phyloP scores from a whole-genome alignment of 805 yeast genomes.

The Sugiyamaella boreocaroliniensis region DNA sequence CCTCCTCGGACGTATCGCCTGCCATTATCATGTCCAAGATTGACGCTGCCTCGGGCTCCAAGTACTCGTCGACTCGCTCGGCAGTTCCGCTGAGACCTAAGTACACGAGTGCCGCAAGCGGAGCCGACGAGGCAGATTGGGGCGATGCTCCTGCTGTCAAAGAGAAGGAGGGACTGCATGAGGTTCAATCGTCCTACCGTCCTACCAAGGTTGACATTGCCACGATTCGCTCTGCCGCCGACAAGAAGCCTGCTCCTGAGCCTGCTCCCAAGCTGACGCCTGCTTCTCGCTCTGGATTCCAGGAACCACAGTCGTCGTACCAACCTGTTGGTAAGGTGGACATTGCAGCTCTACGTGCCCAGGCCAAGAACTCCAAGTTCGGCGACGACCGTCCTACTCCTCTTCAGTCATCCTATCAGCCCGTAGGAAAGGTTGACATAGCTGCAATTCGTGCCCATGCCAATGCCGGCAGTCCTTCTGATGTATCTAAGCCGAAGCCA shows the following conservation, averaged over 20 bases:
- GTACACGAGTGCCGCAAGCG: conserved; percentile 30
- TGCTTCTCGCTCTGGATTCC: conserved; percentile 5
- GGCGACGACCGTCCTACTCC: conserved; percentile 31
- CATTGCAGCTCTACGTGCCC: conserved; percentile 38
- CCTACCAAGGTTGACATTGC: conserved; percentile 59
- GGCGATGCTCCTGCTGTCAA: conserved; percentile 48
- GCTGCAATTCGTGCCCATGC: conserved; percentile 38
- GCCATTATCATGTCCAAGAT: conserved; percentile 67
- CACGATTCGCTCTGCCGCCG: conserved; percentile 30
- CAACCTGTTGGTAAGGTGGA: conserved; percentile 59
- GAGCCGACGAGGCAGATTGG: conserved; percentile 58
- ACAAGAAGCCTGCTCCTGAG: conserved; percentile 36
- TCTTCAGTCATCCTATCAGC: conserved; percentile 47
- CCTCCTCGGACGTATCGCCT: conserved; percentile 79
- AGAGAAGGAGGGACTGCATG: conserved; percentile 25
- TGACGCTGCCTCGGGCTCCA: conserved; percentile 91
- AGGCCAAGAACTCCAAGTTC: conserved; percentile 32
- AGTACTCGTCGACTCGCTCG: conserved; percentile 50
- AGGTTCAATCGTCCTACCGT: conserved; percentile 55
- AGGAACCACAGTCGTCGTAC: conserved; percentile 37
- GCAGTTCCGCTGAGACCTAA: conserved; percentile 31
- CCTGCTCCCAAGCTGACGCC: conserved; percentile 23
- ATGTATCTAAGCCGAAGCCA: conserved; percentile 5
- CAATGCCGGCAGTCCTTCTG: conserved; percentile 1
- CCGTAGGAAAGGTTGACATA: conserved; percentile 54